Percentiles rank a stretch among this genome's conserved stretches.
phyloP scores from a whole-genome alignment of 139 green algal species.

The Coelastrella sp. region DNA sequence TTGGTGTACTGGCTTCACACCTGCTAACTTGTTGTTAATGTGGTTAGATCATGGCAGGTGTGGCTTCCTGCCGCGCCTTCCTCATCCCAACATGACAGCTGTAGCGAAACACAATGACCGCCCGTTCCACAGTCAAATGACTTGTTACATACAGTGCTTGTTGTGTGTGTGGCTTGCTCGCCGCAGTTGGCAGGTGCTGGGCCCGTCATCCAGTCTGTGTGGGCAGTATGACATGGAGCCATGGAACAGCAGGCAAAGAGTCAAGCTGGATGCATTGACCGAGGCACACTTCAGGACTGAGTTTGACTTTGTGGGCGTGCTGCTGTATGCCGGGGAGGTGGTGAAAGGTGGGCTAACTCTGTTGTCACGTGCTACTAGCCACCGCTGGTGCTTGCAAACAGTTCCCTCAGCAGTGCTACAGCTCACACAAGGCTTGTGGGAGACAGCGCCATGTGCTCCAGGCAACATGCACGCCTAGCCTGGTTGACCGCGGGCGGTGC shows the following conservation, averaged over 20 bases:
- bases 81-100: no score
- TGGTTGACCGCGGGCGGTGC: no score
- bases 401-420: background rate
- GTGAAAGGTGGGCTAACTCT: background rate
- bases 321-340: constrained; percentile 37
- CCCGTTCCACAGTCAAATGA: background rate
- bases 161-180: background rate
- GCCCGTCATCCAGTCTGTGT: background rate
- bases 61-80: no score
- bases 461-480: no score
- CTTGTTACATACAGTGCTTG: background rate
- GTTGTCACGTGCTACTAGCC: background rate
- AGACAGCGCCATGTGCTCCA: no score
- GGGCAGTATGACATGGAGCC: background rate
- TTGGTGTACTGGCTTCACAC: no score
- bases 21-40: no score
- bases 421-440: no score
- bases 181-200: constrained; percentile 14
- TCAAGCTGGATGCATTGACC: background rate
- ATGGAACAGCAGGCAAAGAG: background rate
- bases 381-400: background rate
- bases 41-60: no score
- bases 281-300: background rate
- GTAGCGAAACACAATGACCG: background rate
- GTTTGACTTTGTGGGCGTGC: constrained; percentile 43